Evolutionary conservation across 306 rosid genomes (phyloP), one percentile per base, ranked within the genome.

Genomic region (Cucumis hystrix): DNA sequence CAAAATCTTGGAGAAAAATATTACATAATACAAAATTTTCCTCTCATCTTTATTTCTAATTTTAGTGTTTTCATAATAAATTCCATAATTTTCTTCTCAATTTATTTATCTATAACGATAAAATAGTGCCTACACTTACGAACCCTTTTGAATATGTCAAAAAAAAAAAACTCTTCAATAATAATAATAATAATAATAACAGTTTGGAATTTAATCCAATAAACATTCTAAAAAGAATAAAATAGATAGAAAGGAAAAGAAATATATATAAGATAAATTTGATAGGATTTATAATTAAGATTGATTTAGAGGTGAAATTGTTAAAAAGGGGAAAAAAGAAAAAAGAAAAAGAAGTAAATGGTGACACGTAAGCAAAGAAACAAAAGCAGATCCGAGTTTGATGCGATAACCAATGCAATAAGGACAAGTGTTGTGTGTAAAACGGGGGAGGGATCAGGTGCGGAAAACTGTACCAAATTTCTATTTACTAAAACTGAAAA

Each of bases 351-450:
- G 18, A 17, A 0, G 7, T 0, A 45, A 45, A 70, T 21, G 75
- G 47, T 21, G 75, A 41, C 76, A 72, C 76, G 76, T 72, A 40
- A 72, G 41, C 14, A 8, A 16, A 11, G 23, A 9, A 49, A 49
- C 8, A 71, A 49, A 49, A 71, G 60, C 76, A 72, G 76, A 72
- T 72, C 76, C 76, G 76, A 72, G 76, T 51, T 72, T 72, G 43
- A 72, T 61, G 76, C 28, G 45, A 28, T 0, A 33, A 0, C 76
- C 76, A 72, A 0, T 72, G 76, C 28, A 33, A 72, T 28, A 72
- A 16, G 16, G 61, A 39, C 76, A 72, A 72, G 76, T 72, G 76
- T 72, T 4, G 9, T 28, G 76, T 51, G 37, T 51, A 25, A 49
- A 52, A 13, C 2, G 14, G 17, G 76, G 60, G 40, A 49, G 76